Evolutionary conservation across 2,329 filamentous ascomycete genomes (phyloP), one percentile per base, ranked within the genome.

Genomic region (Aspergillus hortae): DNA sequence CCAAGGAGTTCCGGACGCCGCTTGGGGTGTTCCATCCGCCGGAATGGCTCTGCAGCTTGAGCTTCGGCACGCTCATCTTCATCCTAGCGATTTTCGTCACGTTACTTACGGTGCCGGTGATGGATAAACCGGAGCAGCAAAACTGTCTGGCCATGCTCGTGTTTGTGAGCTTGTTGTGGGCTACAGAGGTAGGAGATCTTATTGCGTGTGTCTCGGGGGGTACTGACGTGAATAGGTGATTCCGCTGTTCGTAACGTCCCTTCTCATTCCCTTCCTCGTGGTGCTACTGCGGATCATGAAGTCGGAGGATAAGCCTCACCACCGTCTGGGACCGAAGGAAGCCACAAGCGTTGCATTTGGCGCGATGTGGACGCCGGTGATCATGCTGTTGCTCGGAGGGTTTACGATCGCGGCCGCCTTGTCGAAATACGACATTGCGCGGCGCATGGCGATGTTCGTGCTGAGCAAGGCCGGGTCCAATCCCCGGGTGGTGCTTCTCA

Each of bases 331-430:
- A n/a, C 83, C 91, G 3, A 92, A 92, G 68, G 81, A 84, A 41
- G 92, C 94, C 0, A 90, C 92, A 0, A 79, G 82, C 25, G 92
- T 88, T 64, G 88, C 96, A 52, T 97, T 99, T 64, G 81, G 90
- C 4, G 87, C 94, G 23, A 99, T 99, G 94, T 99, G 94, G 94
- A 96, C 92, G 3, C 92, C 94, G 0, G 94, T 99, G 50, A 99
- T 99, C 61, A 97, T 99, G 94, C 83, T 99, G 14, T 79, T 99
- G 19, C 84, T 99, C 0, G 94, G 94, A 61, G 94, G 94, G 30
- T 99, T 99, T 67, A 96, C 94, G 2, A 87, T 99, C 49, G 94
- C 94, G 9, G 94, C 94, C 0, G 95, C 94, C 0, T 75, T 99
- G 50, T 96, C 91, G 45, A 99, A 99, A 71, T 96, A 95, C 72